These are phyloP conservation scores for Yarrowia bubula DNA, from an alignment of 805 yeast species.

Conservation along the genomic window DNA sequence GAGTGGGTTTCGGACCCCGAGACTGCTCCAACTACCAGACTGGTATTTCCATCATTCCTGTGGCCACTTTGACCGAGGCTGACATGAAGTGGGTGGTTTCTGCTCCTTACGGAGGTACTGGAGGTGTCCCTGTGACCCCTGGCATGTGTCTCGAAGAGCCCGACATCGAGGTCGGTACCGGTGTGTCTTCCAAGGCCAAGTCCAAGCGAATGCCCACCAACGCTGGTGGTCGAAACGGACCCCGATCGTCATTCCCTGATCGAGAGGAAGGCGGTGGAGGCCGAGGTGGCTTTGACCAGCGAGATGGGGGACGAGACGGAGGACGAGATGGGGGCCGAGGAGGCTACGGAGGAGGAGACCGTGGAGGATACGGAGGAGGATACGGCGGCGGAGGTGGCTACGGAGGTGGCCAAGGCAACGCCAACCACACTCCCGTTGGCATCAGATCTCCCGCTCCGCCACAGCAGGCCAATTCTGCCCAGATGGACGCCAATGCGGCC, in stretches of 20 bases:
- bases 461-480: slow-evolving; percentile 5
- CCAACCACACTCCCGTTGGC: slow-evolving; percentile 11
- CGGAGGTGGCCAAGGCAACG: slow-evolving; percentile 2
- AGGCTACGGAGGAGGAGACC: background rate
- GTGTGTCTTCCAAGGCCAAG: slow-evolving; percentile 88
- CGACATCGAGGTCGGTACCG: slow-evolving; percentile 93
- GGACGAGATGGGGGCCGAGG: slow-evolving; percentile 26
- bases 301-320: too few relatives aligned
- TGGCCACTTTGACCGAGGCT: slow-evolving; percentile 87
- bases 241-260: slow-evolving; percentile 56
- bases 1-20: slow-evolving; percentile 98
- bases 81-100: slow-evolving; percentile 83
- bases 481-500: slow-evolving; percentile 27
- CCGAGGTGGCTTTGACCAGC: background rate
- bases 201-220: slow-evolving; percentile 91
- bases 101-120: slow-evolving; percentile 98
- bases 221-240: slow-evolving; percentile 72
- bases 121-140: slow-evolving; percentile 73
- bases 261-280: background rate
- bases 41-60: slow-evolving; percentile 84
- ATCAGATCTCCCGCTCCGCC: slow-evolving; percentile 11
- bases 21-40: slow-evolving; percentile 95
- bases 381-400: slow-evolving; percentile 10
- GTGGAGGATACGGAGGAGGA: background rate
- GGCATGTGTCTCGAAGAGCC: slow-evolving; percentile 94